Percentiles rank a stretch among this genome's conserved stretches.
These are phyloP conservation scores for thale cress (Arabidopsis thaliana) DNA, from an alignment of 345 rosid genomes.

Conservation along the genomic window TAIR10.1 NC_003074.8:4378001-4378500, in stretches of 20 bases:
- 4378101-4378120: slow-evolving; percentile 10
- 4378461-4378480: background rate
- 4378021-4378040: slow-evolving; percentile 30
- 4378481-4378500: too few relatives aligned
- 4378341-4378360: slow-evolving; percentile 90
- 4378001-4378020: background rate
- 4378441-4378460: background rate
- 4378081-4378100: background rate
- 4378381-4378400: slow-evolving; percentile 95
- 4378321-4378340: slow-evolving; percentile 49
- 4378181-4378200: background rate
- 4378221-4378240: too few relatives aligned
- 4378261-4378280: background rate
- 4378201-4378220: background rate
- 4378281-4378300: background rate
- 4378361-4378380: slow-evolving; percentile 89
- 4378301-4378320: background rate
- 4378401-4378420: slow-evolving; percentile 98
- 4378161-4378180: slow-evolving; percentile 2
- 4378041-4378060: slow-evolving; percentile 1
- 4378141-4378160: background rate
- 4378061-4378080: slow-evolving; percentile 23
- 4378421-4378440: background rate
- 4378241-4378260: background rate
- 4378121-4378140: slow-evolving; percentile 1